Evolutionary conservation across 1,284 basidiomycete genomes (phyloP).

Genomic region (Leccinum pallidistipes): DNA sequence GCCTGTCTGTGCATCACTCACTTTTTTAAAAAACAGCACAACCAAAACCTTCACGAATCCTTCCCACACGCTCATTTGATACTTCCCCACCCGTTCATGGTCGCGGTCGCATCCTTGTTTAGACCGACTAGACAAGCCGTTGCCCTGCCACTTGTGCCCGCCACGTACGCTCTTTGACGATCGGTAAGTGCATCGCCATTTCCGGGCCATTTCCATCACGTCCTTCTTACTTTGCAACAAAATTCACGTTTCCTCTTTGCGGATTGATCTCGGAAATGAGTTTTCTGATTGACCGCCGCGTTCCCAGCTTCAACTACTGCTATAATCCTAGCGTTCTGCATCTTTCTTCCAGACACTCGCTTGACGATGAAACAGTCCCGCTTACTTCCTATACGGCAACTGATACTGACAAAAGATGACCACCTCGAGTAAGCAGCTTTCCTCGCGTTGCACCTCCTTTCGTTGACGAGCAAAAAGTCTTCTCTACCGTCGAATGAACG

Average conservation of each 20-base stretch:
- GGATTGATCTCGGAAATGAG: slow-evolving; percentile 21
- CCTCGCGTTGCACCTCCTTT: not conserved
- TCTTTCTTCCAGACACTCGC: slow-evolving; percentile 13
- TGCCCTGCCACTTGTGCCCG: not conserved
- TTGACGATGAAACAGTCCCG: slow-evolving; percentile 28
- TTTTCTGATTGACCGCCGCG: slow-evolving; percentile 18
- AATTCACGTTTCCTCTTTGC: not conserved
- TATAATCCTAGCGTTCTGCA: slow-evolving; percentile 10
- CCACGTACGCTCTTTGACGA: slow-evolving; percentile 25
- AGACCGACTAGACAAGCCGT: slow-evolving; percentile 2
- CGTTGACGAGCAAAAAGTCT: slow-evolving; percentile 36
- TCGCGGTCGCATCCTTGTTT: slow-evolving; percentile 9
- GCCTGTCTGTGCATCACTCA: slow-evolving; percentile 11
- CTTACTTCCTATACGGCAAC: slow-evolving; percentile 26
- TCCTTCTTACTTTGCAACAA: slow-evolving; percentile 2
- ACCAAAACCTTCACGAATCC: slow-evolving; percentile 1
- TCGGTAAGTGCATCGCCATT: slow-evolving; percentile 20
- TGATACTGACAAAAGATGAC: slow-evolving; percentile 28
- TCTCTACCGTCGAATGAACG: slow-evolving; percentile 49
- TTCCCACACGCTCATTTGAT: slow-evolving; percentile 4
- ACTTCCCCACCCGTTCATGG: slow-evolving; percentile 20
- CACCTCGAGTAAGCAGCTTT: slow-evolving; percentile 42
- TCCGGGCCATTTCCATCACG: slow-evolving; percentile 2
- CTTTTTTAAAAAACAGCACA: slow-evolving; percentile 11
- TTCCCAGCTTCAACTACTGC: slow-evolving; percentile 15